Base-by-base conservation (phyloP, 2,329 filamentous ascomycete genomes). In the Cladophialophora carrionii region DNA sequence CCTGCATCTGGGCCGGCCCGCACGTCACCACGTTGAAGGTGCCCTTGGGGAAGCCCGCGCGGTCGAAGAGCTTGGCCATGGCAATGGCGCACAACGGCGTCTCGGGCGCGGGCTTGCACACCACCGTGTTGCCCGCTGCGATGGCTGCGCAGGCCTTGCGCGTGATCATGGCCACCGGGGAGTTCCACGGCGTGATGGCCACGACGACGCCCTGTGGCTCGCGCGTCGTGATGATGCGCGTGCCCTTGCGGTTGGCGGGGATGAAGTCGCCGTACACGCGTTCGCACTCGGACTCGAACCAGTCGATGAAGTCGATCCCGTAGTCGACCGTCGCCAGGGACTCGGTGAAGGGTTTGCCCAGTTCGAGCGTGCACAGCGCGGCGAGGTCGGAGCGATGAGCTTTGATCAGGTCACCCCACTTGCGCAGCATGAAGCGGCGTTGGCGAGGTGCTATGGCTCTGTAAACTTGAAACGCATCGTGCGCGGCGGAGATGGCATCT, bases 41-140 rank as follows among this genome's bases (percentile, higher is more conserved):
- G 64, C 92, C 88, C 29, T 87, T 76, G 14, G 75, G 72, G 32
- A 74, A 65, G 10, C 75, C 76, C 7, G 76, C 77, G 20, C 71
- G 69, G 53, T 74, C 62, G 12, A 70, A 75, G 3, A 77, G 71
- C 24, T 68, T 64, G 1, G 71, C 73, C 0, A 78, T 61, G 73
- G 88, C 88, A 26, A 96, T 91, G 48, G 87, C 92, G 70, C 95
- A 88, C 0, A 92, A 93, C 0, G 93, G 93, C 0, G 92, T 96
- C 78, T 96, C 93, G 3, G 93, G 93, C 1, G 92, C 96, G 9
- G 92, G 92, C 80, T 96, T 96, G 64, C 96, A 81, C 66, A 97
- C 92, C 64, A 96, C 90, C 2, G 88, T 88, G 79, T 96, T 96
- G 46, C 93, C 93, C 1, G 68, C 71, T 20, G 71, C 71, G n/a